Percentiles rank a stretch among this genome's conserved stretches.
phyloP scores from a whole-genome alignment of 257 asterid genomes.

The Solanum corneliomulleri region DNA sequence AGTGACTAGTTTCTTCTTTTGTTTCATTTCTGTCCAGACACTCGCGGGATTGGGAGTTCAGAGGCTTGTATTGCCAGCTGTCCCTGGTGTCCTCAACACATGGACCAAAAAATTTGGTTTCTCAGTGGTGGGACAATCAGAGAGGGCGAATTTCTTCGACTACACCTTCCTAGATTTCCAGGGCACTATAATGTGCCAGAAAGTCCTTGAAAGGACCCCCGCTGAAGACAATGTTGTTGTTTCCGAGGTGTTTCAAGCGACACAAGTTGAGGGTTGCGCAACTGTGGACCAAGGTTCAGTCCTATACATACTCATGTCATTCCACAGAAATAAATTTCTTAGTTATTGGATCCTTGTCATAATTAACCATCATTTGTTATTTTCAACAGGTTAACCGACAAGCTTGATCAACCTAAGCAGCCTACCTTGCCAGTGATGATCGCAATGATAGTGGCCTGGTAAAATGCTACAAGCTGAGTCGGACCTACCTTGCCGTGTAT shows the following conservation, averaged over 20 bases:
- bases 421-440: background rate
- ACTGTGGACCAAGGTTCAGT: conserved; percentile 7
- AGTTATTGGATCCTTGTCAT: background rate
- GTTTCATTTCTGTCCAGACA: conserved; percentile 35
- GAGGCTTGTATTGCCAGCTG: conserved; percentile 87
- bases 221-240: conserved; percentile 24
- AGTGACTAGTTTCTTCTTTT: background rate
- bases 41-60: conserved; percentile 63
- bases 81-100: conserved; percentile 47
- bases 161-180: conserved; percentile 67
- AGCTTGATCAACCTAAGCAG: background rate
- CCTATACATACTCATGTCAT: background rate
- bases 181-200: conserved; percentile 75
- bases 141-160: conserved; percentile 38
- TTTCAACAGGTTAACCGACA: background rate
- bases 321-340: background rate
- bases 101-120: conserved; percentile 78
- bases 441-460: background rate
- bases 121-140: conserved; percentile 47
- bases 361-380: background rate
- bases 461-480: conserved; percentile 15
- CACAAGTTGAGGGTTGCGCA: conserved; percentile 18
- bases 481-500: background rate
- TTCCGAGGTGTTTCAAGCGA: conserved; percentile 40
- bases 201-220: conserved; percentile 19